Base-by-base conservation (phyloP, 2,329 filamentous ascomycete species). In the Xylariaceae sp. region DNA sequence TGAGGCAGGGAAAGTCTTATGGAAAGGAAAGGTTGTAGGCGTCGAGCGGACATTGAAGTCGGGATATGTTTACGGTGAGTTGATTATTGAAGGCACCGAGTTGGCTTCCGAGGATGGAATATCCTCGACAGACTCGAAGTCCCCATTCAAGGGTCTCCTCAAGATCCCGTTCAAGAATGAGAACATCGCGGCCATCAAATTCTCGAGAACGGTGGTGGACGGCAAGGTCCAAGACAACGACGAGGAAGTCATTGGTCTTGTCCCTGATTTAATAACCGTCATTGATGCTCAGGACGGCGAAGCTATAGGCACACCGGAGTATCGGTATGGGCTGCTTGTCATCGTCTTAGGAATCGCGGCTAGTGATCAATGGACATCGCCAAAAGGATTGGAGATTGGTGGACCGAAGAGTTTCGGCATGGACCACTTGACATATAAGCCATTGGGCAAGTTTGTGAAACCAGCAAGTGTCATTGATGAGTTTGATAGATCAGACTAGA, bases 131-230 rank as follows among this genome's bases (percentile, higher is more conserved):
- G 14, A 14, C 6, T 19, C 42, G 2, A 17, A 22, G 17, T 40
- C 28, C 5, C 19, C 7, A 31, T 70, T 77, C 64, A 53, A 63
- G 41, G 82, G 82, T 0, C 58, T 68, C 31, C 69, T 87, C 63
- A 84, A 81, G 63, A 84, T 89, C 45, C 84, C 85, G 0, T 88
- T 88, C 73, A 88, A 88, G 70, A 89, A 89, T 66, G 85, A 89
- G 63, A 89, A 88, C 60, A 85, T 89, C 42, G 80, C 79, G n/a
- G 84, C 80, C 0, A 69, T 77, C 42, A 69, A 60, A 46, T 55
- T 66, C 40, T 55, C 56, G 5, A 53, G 48, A 18, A 57, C 56
- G 6, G 48, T 51, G 9, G 57, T 72, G 0, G 63, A 68, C 6
- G 64, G 64, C 11, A 59, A 68, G 13, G 58, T 63, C 1, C 64